A percentile compares a stretch with the other conserved stretches of the same genome.
phyloP scores from a whole-genome alignment of 2,329 filamentous ascomycete genomes.

The Diplocarpon rosae region DNA sequence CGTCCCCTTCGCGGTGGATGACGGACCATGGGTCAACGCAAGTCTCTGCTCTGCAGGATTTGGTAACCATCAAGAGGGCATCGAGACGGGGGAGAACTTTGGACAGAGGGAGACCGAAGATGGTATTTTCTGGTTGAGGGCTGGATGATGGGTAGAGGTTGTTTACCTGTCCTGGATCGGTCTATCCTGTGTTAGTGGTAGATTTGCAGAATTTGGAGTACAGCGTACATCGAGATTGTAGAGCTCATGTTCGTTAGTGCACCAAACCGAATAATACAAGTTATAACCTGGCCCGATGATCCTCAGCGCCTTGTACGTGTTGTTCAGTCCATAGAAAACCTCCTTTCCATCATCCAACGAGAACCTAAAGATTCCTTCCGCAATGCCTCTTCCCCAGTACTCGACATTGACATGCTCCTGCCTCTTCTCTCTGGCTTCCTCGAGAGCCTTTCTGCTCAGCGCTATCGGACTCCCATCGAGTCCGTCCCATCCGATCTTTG shows the following conservation, averaged over 20 bases:
- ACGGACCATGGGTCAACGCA: constrained; percentile 47
- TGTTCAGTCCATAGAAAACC: constrained; percentile 28
- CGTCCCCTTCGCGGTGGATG: constrained; percentile 41
- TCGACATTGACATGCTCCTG: constrained; percentile 39
- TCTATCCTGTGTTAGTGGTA: constrained; percentile 25
- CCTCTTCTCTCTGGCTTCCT: constrained; percentile 17
- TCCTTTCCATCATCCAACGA: constrained; percentile 20
- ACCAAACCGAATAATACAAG: constrained; percentile 59
- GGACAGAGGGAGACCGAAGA: constrained; percentile 29
- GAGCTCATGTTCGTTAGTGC: constrained; percentile 54
- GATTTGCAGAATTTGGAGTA: neutral
- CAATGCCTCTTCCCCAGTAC: constrained; percentile 31
- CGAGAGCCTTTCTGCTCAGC: constrained; percentile 18
- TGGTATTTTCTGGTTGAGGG: constrained; percentile 11
- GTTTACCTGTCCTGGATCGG: constrained; percentile 40
- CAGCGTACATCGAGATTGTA: constrained; percentile 46
- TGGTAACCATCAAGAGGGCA: constrained; percentile 46
- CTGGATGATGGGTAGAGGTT: constrained; percentile 32
- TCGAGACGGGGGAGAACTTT: constrained; percentile 42
- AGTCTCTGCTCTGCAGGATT: constrained; percentile 43
- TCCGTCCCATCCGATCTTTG: constrained; percentile 30
- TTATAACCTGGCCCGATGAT: constrained; percentile 40
- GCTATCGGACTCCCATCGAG: constrained; percentile 38
- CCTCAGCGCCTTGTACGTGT: constrained; percentile 39
- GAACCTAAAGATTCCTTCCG: constrained; percentile 22